A percentile compares a stretch with the other conserved stretches of the same genome.
Conservation (phyloP, 2,329 filamentous ascomycete genomes). For the Aspergillus proliferans region DNA sequence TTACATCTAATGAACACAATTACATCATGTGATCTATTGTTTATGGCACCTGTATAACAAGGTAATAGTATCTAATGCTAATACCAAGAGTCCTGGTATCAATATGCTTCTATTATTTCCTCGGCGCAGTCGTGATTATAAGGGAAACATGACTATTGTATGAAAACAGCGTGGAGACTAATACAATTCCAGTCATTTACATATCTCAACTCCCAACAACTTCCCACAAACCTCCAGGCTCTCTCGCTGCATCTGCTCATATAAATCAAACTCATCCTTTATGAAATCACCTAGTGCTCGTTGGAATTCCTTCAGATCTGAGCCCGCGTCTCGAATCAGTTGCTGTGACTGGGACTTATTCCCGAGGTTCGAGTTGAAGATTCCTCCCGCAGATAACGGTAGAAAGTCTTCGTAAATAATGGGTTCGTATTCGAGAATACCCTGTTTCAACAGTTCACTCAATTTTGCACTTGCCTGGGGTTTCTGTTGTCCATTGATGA, state of each 20-base stretch:
- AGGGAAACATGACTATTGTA: too few relatives aligned
- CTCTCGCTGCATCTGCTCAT: conserved; percentile 18
- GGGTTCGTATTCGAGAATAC: conserved; percentile 33
- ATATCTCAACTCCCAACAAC: conserved; percentile 10
- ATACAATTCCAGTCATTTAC: not conserved
- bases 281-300: conserved; percentile 14
- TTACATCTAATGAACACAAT: too few relatives aligned
- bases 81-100: too few relatives aligned
- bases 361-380: conserved; percentile 44
- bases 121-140: too few relatives aligned
- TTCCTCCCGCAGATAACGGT: conserved; percentile 48
- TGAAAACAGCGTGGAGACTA: too few relatives aligned
- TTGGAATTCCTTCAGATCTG: conserved; percentile 23
- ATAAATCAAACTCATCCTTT: conserved; percentile 22
- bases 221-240: conserved; percentile 18
- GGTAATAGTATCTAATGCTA: too few relatives aligned
- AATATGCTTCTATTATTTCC: too few relatives aligned
- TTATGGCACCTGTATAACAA: too few relatives aligned
- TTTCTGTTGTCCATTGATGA: not conserved
- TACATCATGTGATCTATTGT: too few relatives aligned
- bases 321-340: conserved; percentile 19
- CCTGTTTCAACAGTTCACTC: conserved; percentile 24
- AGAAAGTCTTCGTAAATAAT: conserved; percentile 53
- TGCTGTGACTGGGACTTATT: conserved; percentile 14
- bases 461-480: not conserved